Percentiles rank a stretch among this genome's conserved stretches.
Conservation (phyloP, 2,329 filamentous ascomycete genomes). For the Zasmidium citrigriseum region DNA sequence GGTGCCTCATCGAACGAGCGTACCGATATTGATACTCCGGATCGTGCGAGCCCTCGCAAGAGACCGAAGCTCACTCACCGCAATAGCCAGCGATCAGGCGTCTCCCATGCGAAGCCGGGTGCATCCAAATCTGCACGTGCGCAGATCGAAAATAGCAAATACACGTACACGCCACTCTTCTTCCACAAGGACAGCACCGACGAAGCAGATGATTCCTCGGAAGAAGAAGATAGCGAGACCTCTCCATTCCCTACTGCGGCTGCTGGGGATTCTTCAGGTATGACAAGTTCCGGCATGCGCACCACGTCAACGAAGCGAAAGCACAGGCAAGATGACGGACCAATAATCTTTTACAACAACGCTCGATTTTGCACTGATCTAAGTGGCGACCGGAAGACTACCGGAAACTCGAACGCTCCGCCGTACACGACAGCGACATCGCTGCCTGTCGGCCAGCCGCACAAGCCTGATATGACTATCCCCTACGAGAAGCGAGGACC, state of each 20-base stretch:
- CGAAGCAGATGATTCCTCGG: conserved; percentile 40
- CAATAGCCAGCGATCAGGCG: conserved; percentile 14
- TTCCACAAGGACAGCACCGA: conserved; percentile 47
- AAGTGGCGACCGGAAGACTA: conserved; percentile 59
- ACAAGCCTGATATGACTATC: not conserved
- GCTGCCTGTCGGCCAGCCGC: conserved; percentile 22
- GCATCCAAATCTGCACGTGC: conserved; percentile 1
- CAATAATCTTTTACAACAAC: conserved; percentile 81
- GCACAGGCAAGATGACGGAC: conserved; percentile 65
- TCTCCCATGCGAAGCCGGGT: not conserved
- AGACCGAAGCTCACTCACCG: conserved; percentile 29
- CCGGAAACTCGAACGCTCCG: conserved; percentile 16
- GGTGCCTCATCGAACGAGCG: conserved; percentile 24
- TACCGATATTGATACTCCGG: conserved; percentile 19
- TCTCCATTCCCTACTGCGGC: conserved; percentile 31
- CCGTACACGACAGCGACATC: conserved; percentile 22
- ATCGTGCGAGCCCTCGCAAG: conserved; percentile 31
- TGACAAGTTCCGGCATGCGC: conserved; percentile 50
- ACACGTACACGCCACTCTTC: conserved; percentile 51
- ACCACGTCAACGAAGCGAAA: conserved; percentile 38
- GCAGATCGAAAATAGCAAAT: conserved; percentile 34
- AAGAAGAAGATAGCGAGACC: conserved; percentile 34
- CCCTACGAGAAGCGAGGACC: conserved; percentile 36
- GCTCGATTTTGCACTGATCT: conserved; percentile 80
- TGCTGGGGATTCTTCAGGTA: conserved; percentile 42